These are phyloP conservation scores for Monilinia fructicola DNA, from an alignment of 2,329 filamentous ascomycete species.

Conservation along the genomic window DNA sequence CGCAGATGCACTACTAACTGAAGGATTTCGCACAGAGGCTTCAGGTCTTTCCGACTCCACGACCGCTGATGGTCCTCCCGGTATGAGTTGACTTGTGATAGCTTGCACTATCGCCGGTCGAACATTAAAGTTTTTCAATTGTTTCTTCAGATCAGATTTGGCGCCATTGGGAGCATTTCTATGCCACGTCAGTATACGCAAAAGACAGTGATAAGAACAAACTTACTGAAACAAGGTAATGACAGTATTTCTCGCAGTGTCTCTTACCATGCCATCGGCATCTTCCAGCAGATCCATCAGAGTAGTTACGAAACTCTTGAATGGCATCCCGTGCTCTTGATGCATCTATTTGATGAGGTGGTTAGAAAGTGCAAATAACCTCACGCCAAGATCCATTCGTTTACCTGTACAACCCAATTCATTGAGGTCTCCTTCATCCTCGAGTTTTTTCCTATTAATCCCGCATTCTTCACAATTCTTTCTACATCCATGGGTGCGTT, in stretches of 20 bases:
- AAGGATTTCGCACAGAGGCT: constrained; percentile 46
- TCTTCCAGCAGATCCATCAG: constrained; percentile 88
- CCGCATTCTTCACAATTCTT: constrained; percentile 72
- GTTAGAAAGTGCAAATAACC: constrained; percentile 7
- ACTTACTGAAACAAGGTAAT: constrained; percentile 80
- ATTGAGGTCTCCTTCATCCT: constrained; percentile 82
- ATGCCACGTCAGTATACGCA: constrained; percentile 23
- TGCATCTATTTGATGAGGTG: constrained; percentile 61
- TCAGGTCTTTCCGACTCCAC: constrained; percentile 38
- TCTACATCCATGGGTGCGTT: constrained; percentile 73
- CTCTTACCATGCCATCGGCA: constrained; percentile 82
- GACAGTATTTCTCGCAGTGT: constrained; percentile 77
- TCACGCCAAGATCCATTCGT: constrained; percentile 27
- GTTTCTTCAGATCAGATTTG: constrained; percentile 84
- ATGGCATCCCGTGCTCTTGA: constrained; percentile 73
- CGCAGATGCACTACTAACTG: constrained; percentile 55
- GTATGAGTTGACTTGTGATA: constrained; percentile 72
- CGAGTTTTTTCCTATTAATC: constrained; percentile 76
- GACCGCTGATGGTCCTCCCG: constrained; percentile 44
- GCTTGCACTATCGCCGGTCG: constrained; percentile 80
- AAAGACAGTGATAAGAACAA: neutral
- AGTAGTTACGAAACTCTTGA: constrained; percentile 77
- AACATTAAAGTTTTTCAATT: constrained; percentile 80
- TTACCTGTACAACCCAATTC: constrained; percentile 78
- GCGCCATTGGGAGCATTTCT: constrained; percentile 77